Evolutionary conservation across 768 basidiomycete genomes (phyloP).

Genomic region (Termitomyces sp.): DNA sequence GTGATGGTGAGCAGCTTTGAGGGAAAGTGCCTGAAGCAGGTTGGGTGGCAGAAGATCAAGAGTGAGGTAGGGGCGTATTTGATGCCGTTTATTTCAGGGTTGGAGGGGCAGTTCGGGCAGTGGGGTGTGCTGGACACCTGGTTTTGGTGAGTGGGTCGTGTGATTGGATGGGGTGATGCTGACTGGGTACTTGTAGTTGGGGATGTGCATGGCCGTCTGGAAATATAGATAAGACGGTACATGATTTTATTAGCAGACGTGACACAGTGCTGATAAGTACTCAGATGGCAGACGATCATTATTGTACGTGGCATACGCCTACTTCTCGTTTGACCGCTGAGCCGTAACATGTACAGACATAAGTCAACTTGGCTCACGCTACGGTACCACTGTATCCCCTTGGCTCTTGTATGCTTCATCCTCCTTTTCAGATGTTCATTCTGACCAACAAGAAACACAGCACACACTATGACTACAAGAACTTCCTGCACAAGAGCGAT

Average conservation of each 20-base stretch:
- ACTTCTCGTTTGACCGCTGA: not conserved
- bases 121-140: constrained; percentile 52
- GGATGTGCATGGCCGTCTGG: constrained; percentile 63
- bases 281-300: constrained; percentile 43
- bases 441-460: constrained; percentile 28
- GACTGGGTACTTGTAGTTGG: constrained; percentile 35
- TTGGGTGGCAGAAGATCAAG: constrained; percentile 44
- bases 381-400: constrained; percentile 42
- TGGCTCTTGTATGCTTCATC: constrained; percentile 41
- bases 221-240: constrained; percentile 38
- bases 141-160: constrained; percentile 37
- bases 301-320: constrained; percentile 32
- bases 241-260: constrained; percentile 7
- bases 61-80: constrained; percentile 42
- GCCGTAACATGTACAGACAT: constrained; percentile 29
- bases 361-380: constrained; percentile 38
- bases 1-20: constrained; percentile 60
- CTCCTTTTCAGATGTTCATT: not conserved
- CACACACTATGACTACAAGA: constrained; percentile 56
- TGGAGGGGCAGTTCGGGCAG: constrained; percentile 39
- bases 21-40: constrained; percentile 57
- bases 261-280: constrained; percentile 5
- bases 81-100: constrained; percentile 57
- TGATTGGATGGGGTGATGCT: not conserved
- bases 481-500: constrained; percentile 63